Evolutionary conservation across 352 stramenopile genomes (phyloP).

Genomic region (Pythium rishiriense): DNA sequence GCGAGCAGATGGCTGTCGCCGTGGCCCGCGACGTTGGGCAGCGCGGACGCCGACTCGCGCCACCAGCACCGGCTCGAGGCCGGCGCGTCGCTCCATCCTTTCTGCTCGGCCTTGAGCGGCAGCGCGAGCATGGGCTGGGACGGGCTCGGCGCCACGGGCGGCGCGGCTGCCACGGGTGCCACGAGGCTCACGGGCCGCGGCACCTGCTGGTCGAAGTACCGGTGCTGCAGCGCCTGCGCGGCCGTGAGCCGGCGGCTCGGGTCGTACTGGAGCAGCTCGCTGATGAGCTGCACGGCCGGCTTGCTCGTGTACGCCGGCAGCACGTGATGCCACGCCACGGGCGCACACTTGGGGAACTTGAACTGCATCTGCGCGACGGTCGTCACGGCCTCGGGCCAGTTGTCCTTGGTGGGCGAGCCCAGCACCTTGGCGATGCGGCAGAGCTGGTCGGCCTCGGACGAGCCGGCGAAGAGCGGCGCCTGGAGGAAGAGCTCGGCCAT

Average conservation of each 20-base stretch:
- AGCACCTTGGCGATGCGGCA: constrained; percentile 94
- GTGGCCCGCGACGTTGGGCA: constrained; percentile 11
- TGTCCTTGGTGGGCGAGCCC: constrained; percentile 85
- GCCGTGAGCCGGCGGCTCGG: constrained; percentile 87
- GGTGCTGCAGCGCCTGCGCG: constrained; percentile 90
- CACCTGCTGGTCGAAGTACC: constrained; percentile 88
- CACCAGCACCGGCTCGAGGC: constrained; percentile 23
- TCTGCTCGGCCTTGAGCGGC: constrained; percentile 37
- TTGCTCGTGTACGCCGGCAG: constrained; percentile 70
- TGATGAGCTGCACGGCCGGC: constrained; percentile 80
- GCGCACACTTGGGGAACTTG: constrained; percentile 88
- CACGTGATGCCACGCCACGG: constrained; percentile 63
- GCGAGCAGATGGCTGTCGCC: constrained; percentile 11
- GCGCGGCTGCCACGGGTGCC: neutral
- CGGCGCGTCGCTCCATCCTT: constrained; percentile 9
- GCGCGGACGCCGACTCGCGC: constrained; percentile 22
- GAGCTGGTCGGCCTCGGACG: constrained; percentile 95
- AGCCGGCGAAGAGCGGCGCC: constrained; percentile 77
- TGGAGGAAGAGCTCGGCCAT: constrained; percentile 79
- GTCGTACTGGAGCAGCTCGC: constrained; percentile 92
- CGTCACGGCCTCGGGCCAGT: constrained; percentile 90
- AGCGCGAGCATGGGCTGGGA: constrained; percentile 8
- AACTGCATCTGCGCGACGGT: constrained; percentile 92
- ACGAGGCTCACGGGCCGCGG: constrained; percentile 40
- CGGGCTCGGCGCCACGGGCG: neutral